These are phyloP conservation scores for Mucor velutinosus DNA, from an alignment of 371 early-diverging fungal species.

Conservation along the genomic window DNA sequence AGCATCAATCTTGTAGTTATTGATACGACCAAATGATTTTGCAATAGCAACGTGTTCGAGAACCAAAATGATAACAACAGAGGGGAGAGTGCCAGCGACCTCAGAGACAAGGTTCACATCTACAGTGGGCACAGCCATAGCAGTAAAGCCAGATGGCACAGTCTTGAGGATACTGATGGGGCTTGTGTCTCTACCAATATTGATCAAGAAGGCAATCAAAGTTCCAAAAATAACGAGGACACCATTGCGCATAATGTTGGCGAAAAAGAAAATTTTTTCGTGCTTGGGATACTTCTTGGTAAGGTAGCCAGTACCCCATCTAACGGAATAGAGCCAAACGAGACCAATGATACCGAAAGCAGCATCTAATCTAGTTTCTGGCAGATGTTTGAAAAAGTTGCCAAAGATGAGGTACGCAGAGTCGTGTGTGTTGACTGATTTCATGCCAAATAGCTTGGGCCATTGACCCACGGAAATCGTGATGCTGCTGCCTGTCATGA, in stretches of 20 bases:
- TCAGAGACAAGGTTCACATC: constrained; percentile 34
- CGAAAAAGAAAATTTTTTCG: constrained; percentile 40
- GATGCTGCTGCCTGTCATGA: constrained; percentile 73
- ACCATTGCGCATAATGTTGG: constrained; percentile 51
- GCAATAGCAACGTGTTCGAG: constrained; percentile 84
- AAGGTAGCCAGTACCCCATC: constrained; percentile 26
- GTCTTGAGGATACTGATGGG: constrained; percentile 60
- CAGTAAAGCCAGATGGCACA: constrained; percentile 71
- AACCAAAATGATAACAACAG: constrained; percentile 71
- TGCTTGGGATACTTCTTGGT: constrained; percentile 35
- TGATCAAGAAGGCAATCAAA: constrained; percentile 38
- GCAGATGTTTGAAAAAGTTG: constrained; percentile 46
- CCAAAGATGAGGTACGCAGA: constrained; percentile 55
- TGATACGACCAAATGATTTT: constrained; percentile 72
- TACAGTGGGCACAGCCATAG: constrained; percentile 54
- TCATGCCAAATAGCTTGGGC: constrained; percentile 76
- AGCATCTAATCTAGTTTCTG: constrained; percentile 45
- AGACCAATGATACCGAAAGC: constrained; percentile 50
- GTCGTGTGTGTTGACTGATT: constrained; percentile 56
- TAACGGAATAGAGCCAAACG: constrained; percentile 43
- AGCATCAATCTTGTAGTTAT: constrained; percentile 52
- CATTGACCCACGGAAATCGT: constrained; percentile 74
- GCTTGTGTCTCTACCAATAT: constrained; percentile 27
- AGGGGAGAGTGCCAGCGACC: constrained; percentile 53
- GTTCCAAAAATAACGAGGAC: constrained; percentile 49